Evolutionary conservation across 2,329 filamentous ascomycete genomes (phyloP).

Genomic region (Aspergillus pseudoviridinutans): DNA sequence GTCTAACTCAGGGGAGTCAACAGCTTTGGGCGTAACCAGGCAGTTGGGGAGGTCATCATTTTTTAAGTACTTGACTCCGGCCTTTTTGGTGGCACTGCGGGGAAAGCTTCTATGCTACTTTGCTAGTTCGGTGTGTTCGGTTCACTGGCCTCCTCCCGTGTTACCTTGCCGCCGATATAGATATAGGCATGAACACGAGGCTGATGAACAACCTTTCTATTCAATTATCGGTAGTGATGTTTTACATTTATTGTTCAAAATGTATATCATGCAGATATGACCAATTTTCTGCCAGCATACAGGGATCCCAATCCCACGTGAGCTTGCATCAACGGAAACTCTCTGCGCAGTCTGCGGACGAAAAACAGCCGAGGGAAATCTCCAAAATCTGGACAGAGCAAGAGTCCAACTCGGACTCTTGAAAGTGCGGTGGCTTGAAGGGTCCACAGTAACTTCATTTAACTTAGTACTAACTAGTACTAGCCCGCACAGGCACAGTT

Average conservation of each 20-base stretch:
- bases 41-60: slow-evolving; percentile 1
- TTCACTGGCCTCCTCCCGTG: background rate
- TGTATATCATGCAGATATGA: background rate
- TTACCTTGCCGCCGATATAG: background rate
- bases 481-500: background rate
- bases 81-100: background rate
- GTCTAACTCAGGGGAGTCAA: background rate
- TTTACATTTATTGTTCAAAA: background rate
- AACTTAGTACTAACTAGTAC: too few relatives aligned
- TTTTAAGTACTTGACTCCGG: background rate
- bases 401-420: background rate
- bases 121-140: background rate
- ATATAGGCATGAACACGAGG: background rate
- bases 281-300: background rate
- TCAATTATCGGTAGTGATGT: background rate
- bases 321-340: too few relatives aligned
- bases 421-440: background rate
- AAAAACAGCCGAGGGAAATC: background rate
- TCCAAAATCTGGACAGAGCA: background rate
- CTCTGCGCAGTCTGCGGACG: background rate
- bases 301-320: background rate
- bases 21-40: background rate
- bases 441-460: background rate
- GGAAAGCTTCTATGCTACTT: background rate
- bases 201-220: background rate